Evolutionary conservation across 2,329 filamentous ascomycete species (phyloP).

Genomic region (Neonectria coccinea): DNA sequence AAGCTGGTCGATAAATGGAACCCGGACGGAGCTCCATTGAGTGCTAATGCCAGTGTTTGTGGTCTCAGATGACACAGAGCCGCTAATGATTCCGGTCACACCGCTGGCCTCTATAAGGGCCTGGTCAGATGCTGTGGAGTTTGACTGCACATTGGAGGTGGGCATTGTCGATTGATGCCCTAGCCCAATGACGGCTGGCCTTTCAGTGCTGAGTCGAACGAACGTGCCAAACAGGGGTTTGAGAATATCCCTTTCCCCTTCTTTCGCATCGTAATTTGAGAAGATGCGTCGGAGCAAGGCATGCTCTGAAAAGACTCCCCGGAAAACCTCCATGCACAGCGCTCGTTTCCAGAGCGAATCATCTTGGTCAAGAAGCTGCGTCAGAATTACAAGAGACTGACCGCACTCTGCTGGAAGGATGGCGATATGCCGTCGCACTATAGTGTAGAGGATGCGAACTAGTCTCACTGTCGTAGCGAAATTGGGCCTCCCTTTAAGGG

Average conservation of each 20-base stretch:
- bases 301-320: conserved; percentile 85
- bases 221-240: conserved; percentile 87
- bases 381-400: conserved; percentile 83
- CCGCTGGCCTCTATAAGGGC: conserved; percentile 91
- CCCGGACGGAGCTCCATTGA: conserved; percentile 89
- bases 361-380: conserved; percentile 89
- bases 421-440: conserved; percentile 81
- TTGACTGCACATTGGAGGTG: conserved; percentile 65
- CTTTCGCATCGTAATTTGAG: conserved; percentile 78
- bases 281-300: conserved; percentile 84
- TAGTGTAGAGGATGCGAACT: conserved; percentile 83
- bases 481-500: conserved; percentile 79
- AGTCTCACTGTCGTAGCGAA: conserved; percentile 88
- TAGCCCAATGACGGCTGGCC: conserved; percentile 87
- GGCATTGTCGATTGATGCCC: conserved; percentile 90
- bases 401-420: conserved; percentile 84
- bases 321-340: conserved; percentile 90
- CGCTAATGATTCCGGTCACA: conserved; percentile 86
- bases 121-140: conserved; percentile 76
- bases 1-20: conserved; percentile 91
- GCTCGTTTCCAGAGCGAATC: conserved; percentile 86
- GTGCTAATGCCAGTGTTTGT: conserved; percentile 83
- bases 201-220: conserved; percentile 93
- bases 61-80: conserved; percentile 74
- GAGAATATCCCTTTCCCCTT: conserved; percentile 80